phyloP scores from a whole-genome alignment of 2,329 filamentous ascomycete species.

The Aspergillus ochraceus region DNA sequence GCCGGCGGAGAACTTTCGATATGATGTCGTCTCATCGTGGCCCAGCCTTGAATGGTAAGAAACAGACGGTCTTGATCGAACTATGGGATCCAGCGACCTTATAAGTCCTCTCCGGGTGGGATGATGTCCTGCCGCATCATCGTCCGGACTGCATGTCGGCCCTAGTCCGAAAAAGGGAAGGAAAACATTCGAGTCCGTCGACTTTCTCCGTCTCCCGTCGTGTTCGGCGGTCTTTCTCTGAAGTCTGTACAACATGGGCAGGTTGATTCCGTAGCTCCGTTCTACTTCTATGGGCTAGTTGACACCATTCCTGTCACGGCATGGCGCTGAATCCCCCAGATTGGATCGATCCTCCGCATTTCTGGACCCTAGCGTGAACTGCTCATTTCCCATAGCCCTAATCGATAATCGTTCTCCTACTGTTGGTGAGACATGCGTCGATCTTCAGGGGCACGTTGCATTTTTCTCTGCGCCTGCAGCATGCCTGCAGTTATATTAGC shows the following conservation, averaged over 20 bases:
- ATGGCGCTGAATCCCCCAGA: not conserved
- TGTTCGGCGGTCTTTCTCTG: not conserved
- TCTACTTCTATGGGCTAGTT: not conserved
- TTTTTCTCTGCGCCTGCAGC: not conserved
- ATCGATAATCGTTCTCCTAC: not conserved
- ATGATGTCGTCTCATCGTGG: not conserved
- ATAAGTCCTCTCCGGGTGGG: not conserved
- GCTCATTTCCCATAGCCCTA: not conserved
- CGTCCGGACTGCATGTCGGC: not conserved
- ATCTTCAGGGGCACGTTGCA: not conserved
- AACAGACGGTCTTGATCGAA: not conserved
- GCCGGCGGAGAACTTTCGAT: not conserved
- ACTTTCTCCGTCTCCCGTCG: not conserved
- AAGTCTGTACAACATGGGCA: not conserved
- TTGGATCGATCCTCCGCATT: not conserved
- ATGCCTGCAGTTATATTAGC: not conserved
- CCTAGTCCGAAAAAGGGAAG: not conserved
- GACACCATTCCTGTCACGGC: not conserved
- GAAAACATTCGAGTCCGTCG: not conserved
- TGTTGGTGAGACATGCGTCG: not conserved
- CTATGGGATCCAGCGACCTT: not conserved
- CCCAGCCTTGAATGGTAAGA: not conserved
- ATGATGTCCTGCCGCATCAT: not conserved
- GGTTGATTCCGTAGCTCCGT: not conserved
- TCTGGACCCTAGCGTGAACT: not conserved